Evolutionary conservation across 2,329 filamentous ascomycete genomes (phyloP).

Genomic region (Arachnomyces sp.): DNA sequence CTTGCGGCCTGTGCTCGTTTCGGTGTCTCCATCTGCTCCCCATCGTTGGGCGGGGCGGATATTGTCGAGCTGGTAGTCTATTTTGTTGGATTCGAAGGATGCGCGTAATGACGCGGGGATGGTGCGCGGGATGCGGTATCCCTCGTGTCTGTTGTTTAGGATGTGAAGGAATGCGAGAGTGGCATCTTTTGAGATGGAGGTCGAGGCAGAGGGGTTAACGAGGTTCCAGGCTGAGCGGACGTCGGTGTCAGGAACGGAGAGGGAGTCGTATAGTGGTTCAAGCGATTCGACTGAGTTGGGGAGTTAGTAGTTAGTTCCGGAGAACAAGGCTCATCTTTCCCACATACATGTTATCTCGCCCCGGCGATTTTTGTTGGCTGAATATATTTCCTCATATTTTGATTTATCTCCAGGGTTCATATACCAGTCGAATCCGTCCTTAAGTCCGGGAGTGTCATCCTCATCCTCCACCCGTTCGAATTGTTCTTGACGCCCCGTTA

Average conservation of each 20-base stretch:
- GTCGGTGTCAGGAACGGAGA: constrained; percentile 63
- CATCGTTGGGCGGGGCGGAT: constrained; percentile 64
- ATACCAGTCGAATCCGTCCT: constrained; percentile 99
- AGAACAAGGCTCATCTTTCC: constrained; percentile 1
- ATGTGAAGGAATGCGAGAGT: constrained; percentile 93
- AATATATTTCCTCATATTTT: constrained; percentile 97
- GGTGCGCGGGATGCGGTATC: constrained; percentile 82
- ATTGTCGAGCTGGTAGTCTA: constrained; percentile 88
- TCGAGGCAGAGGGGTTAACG: constrained; percentile 78
- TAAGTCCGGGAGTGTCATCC: constrained; percentile 71
- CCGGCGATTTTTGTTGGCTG: constrained; percentile 76
- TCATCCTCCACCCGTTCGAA: constrained; percentile 79
- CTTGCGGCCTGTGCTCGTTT: constrained; percentile 80
- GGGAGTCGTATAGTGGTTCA: constrained; percentile 68
- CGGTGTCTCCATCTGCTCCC: constrained; percentile 59
- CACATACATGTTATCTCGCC: constrained; percentile 70
- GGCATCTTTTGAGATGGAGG: constrained; percentile 88
- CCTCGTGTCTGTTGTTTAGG: constrained; percentile 90
- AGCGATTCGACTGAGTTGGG: constrained; percentile 58
- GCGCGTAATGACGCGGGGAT: constrained; percentile 85
- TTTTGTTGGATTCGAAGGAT: constrained; percentile 90
- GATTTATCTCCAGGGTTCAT: constrained; percentile 85
- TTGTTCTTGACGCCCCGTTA: constrained; percentile 68
- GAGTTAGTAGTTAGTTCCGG: constrained; percentile 7
- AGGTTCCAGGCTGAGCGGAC: constrained; percentile 93